phyloP scores from a whole-genome alignment of 805 yeast species.

The Lipomyces mesembrius region DNA sequence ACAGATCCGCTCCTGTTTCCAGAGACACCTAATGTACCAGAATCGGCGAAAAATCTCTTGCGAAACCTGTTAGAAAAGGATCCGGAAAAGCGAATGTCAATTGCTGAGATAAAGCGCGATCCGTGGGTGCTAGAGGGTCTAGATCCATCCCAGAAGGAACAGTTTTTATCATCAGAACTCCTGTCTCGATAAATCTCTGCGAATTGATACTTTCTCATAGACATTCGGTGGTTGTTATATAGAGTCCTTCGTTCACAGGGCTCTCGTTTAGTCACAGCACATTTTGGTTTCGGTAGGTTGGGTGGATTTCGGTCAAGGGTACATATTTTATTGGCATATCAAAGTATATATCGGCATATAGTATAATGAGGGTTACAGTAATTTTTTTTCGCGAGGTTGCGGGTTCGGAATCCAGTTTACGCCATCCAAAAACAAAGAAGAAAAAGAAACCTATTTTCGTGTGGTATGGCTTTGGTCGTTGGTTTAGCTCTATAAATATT shows the following conservation, averaged over 20 bases:
- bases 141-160: conserved; percentile 14
- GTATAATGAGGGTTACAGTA: conserved; percentile 1
- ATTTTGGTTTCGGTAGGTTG: neutral
- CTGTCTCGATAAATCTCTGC: conserved; percentile 15
- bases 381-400: neutral
- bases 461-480: neutral
- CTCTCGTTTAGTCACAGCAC: conserved; percentile 10
- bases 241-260: conserved; percentile 8
- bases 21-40: conserved; percentile 38
- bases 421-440: neutral
- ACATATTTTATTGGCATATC: neutral
- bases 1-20: conserved; percentile 67
- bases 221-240: neutral
- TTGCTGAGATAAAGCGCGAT: conserved; percentile 74
- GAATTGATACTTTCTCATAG: neutral
- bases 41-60: conserved; percentile 59
- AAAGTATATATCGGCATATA: conserved; percentile 3
- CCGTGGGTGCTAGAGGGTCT: conserved; percentile 64
- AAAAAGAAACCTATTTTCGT: neutral
- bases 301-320: conserved; percentile 1
- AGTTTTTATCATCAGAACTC: conserved; percentile 24
- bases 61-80: conserved; percentile 67
- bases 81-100: conserved; percentile 68
- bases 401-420: neutral
- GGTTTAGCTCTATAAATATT: neutral